Evolutionary conservation across 306 rosid genomes (phyloP).

Genomic region (Fagus sylvatica): DNA sequence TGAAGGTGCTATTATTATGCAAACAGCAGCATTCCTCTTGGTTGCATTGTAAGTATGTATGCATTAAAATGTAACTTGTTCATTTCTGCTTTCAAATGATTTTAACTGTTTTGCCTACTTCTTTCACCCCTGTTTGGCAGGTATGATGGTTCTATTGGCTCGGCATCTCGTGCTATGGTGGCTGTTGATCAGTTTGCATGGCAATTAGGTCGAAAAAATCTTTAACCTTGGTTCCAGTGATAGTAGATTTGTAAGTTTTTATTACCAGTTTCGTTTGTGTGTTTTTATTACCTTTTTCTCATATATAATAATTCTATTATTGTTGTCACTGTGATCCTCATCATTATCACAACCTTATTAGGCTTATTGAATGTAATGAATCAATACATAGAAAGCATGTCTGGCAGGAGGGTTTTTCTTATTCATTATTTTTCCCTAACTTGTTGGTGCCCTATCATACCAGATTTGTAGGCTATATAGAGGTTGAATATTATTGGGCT

Average conservation of each 20-base stretch:
- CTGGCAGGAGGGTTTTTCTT: too few relatives aligned
- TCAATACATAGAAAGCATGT: too few relatives aligned
- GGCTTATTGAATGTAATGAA: too few relatives aligned
- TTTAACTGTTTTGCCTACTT: neutral
- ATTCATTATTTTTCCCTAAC: too few relatives aligned
- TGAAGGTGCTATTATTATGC: conserved; percentile 86
- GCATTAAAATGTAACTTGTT: conserved; percentile 8
- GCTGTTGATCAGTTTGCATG: conserved; percentile 77
- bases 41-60: conserved; percentile 71
- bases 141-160: conserved; percentile 87
- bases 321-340: too few relatives aligned
- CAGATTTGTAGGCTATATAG: too few relatives aligned
- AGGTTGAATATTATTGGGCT: too few relatives aligned
- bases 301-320: too few relatives aligned
- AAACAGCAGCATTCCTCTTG: conserved; percentile 75
- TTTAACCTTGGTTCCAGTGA: conserved; percentile 27
- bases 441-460: too few relatives aligned
- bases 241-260: neutral
- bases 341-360: too few relatives aligned
- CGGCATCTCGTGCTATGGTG: conserved; percentile 94
- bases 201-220: conserved; percentile 71
- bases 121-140: conserved; percentile 37
- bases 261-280: too few relatives aligned
- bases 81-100: neutral
- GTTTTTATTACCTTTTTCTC: too few relatives aligned